phyloP scores from a whole-genome alignment of 495 filamentous ascomycete genomes.

The Penicillium coprophilum region DNA sequence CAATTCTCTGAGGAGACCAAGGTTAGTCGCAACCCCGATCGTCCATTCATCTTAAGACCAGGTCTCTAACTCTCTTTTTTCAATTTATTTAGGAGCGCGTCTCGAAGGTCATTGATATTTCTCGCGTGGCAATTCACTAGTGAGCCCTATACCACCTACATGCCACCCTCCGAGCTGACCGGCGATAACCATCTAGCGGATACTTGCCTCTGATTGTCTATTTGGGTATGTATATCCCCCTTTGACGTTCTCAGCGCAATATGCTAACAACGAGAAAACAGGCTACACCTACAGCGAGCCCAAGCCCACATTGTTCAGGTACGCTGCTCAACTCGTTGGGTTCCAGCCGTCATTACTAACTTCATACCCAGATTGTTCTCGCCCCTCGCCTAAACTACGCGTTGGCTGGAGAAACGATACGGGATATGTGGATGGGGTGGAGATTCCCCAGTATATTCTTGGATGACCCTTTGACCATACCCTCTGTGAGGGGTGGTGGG shows the following conservation, averaged over 20 bases:
- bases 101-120: constrained; percentile 89
- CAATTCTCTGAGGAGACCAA: constrained; percentile 97
- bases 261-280: constrained; percentile 36
- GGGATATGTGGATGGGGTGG: not conserved
- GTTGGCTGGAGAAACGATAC: not conserved
- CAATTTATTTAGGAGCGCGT: constrained; percentile 79
- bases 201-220: constrained; percentile 97
- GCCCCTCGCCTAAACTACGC: constrained; percentile 55
- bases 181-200: constrained; percentile 51
- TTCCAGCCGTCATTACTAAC: constrained; percentile 18
- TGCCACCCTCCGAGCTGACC: not conserved
- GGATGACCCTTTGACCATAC: not conserved
- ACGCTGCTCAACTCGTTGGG: constrained; percentile 9
- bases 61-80: constrained; percentile 17
- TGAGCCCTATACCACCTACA: constrained; percentile 34
- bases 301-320: constrained; percentile 91
- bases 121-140: constrained; percentile 96
- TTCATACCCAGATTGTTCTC: constrained; percentile 61
- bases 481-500: not conserved
- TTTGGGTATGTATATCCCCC: constrained; percentile 63
- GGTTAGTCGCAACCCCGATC: constrained; percentile 48
- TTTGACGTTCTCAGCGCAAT: not conserved
- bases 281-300: constrained; percentile 94
- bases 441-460: not conserved
- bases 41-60: not conserved